Percentiles rank a stretch among this genome's conserved stretches.
Evolutionary conservation across 164 flowering plant genomes (phyloP).

Genomic region (Sedum album): DNA sequence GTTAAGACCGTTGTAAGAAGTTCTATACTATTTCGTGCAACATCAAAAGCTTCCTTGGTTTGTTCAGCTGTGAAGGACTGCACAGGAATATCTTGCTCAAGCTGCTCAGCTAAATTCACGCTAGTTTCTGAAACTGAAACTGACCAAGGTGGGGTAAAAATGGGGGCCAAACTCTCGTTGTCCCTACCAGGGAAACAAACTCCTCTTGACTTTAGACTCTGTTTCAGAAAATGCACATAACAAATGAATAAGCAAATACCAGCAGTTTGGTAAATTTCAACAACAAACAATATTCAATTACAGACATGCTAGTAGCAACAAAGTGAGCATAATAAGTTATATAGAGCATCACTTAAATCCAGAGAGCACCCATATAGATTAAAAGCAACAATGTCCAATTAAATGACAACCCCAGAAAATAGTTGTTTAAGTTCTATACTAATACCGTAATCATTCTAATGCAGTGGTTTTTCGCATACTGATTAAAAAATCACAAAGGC

Average conservation of each 20-base stretch:
- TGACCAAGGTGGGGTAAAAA: constrained; percentile 80
- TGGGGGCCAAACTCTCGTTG: constrained; percentile 90
- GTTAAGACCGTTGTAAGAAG: no score
- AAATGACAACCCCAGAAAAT: no score
- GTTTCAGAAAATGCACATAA: neutral
- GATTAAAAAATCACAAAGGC: no score
- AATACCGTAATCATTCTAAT: no score
- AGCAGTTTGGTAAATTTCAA: neutral
- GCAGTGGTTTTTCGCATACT: no score
- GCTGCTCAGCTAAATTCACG: constrained; percentile 30
- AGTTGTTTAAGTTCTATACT: no score
- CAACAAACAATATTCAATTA: neutral
- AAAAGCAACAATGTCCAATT: no score
- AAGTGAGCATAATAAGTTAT: neutral
- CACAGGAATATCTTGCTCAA: constrained; percentile 35
- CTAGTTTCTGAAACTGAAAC: constrained; percentile 39
- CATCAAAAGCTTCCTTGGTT: no score
- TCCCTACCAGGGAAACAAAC: constrained; percentile 91
- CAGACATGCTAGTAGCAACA: neutral
- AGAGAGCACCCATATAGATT: neutral
- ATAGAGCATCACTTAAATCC: neutral
- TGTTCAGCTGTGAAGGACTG: constrained; percentile 63
- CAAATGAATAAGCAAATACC: neutral
- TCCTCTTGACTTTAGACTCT: constrained; percentile 90
- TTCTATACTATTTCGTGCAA: no score